Base-by-base conservation (phyloP, 805 yeast genomes). In the Yamadazyma paraphyllophila region DNA sequence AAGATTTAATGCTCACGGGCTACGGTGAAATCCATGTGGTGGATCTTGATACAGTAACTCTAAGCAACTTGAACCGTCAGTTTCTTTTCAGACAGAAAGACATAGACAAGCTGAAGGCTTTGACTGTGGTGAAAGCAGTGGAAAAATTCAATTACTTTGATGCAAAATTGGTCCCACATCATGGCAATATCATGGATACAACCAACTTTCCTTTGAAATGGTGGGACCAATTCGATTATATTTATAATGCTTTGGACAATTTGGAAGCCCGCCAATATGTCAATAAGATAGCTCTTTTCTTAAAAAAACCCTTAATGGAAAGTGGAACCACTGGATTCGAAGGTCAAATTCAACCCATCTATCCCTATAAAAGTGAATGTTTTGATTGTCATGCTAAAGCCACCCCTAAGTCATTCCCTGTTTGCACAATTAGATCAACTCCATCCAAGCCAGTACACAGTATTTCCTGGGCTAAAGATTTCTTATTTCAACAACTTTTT, bases 391-490 rank as follows among this genome's bases (percentile, higher is more conserved):
- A 82, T 20, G 80, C 85, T 4, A 89, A 92, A 58, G 94, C 82
- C 31, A 83, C 95, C 0, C 96, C 97, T 5, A 90, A 87, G 58
- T 77, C 94, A 0, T 94, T 82, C 62, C 97, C 99, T 0, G 97
- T 94, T 1, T 94, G 99, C 63, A 94, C 99, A 0, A 94, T 94
- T 47, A 75, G 99, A 52, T 88, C 97, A 5, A 94, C 99, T 0
- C 99, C 99, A 0, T 88, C 96, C 0, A 90, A 87, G 59, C 97
- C 97, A 0, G 84, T 94, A 5, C 99, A 94, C 60, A 90, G 97
- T 63, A 84, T 94, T 20, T 96, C 95, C 1, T 94, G 99, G 99
- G 96, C 97, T 7, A 94, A 94, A 61, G 88, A 86, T 55, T 95
- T 88, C 59, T 66, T 94, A 42, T 90, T 94, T 60, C 75, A 80